Evolutionary conservation across 129 eudicot genomes (phyloP).

Genomic region (Gnaphalium uliginosum): DNA sequence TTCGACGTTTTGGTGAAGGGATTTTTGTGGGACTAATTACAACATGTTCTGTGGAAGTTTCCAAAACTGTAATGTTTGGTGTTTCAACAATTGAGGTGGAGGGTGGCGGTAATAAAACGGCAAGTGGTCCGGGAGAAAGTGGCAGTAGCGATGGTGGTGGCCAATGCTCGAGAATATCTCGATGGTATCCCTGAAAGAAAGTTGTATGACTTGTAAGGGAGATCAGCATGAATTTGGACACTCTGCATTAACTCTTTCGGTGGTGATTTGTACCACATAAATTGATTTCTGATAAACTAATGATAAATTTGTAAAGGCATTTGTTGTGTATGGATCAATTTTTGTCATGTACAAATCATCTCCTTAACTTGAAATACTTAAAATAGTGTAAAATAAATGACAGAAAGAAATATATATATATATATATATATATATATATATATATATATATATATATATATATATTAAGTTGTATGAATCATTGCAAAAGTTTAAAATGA

Average conservation of each 20-base stretch:
- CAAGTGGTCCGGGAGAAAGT: slow-evolving; percentile 14
- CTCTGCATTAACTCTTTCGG: no score
- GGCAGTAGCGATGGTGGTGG: slow-evolving; percentile 38
- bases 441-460: no score
- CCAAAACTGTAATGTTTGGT: slow-evolving; percentile 15
- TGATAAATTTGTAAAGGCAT: no score
- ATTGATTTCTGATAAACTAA: no score
- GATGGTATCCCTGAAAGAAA: slow-evolving; percentile 77
- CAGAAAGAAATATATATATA: no score
- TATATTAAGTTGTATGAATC: no score
- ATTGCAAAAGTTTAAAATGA: neutral
- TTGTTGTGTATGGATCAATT: no score
- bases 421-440: no score
- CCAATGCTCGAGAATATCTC: slow-evolving; percentile 73
- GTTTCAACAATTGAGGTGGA: slow-evolving; percentile 23
- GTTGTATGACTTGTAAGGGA: slow-evolving; percentile 13
- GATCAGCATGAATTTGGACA: neutral
- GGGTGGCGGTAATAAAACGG: slow-evolving; percentile 29
- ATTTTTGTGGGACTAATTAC: slow-evolving; percentile 38
- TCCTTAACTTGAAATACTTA: neutral
- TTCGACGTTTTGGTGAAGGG: slow-evolving; percentile 44
- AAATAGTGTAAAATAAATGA: no score
- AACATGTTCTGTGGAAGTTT: slow-evolving; percentile 27
- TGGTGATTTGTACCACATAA: no score
- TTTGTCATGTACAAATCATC: neutral